A percentile compares a stretch with the other conserved stretches of the same genome.
Evolutionary conservation across 106 monocot genomes (phyloP).

Genomic region (Posidonia australis): DNA sequence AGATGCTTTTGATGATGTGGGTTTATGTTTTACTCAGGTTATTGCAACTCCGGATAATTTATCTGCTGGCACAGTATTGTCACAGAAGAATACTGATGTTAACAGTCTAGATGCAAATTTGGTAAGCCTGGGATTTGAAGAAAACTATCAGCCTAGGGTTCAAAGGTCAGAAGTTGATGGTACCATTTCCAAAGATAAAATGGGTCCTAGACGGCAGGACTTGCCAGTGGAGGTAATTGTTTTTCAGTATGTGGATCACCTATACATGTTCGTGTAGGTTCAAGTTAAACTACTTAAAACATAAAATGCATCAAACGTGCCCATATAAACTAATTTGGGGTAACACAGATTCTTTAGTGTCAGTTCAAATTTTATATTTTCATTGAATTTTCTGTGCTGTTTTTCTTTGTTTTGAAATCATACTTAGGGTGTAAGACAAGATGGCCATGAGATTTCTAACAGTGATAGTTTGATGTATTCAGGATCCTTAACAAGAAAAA

Average conservation of each 20-base stretch:
- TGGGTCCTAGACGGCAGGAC: constrained; percentile 8
- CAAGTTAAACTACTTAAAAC: neutral
- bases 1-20: constrained; percentile 61
- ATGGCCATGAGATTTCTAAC: no score
- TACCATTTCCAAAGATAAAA: no score
- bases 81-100: neutral
- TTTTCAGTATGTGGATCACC: constrained; percentile 2
- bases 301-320: neutral
- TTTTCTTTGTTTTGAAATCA: no score
- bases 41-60: constrained; percentile 10
- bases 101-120: neutral
- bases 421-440: no score
- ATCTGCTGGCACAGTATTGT: constrained; percentile 1
- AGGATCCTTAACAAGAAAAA: no score
- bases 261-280: constrained; percentile 11
- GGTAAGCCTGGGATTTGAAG: neutral
- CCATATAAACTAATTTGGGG: constrained; percentile 4
- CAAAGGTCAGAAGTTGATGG: constrained; percentile 1
- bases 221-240: neutral
- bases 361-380: neutral
- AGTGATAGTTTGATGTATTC: no score
- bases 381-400: no score
- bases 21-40: constrained; percentile 31
- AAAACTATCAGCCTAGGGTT: neutral
- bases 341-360: constrained; percentile 9